Base-by-base conservation (phyloP, 2,329 filamentous ascomycete species). In the Boeremia exigua region DNA sequence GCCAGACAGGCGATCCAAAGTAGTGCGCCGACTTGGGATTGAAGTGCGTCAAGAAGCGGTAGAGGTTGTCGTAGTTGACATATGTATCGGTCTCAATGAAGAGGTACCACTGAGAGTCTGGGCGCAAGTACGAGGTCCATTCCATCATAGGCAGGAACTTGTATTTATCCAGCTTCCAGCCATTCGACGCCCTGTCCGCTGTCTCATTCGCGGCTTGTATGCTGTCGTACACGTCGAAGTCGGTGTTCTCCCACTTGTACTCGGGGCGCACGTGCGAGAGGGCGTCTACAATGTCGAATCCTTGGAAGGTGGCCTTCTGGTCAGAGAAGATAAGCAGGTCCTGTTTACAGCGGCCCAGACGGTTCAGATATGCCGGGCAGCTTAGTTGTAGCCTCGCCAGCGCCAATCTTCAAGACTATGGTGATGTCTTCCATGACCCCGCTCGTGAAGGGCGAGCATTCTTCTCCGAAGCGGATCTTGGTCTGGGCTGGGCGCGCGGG, bases 281-380 rank as follows among this genome's bases (percentile, higher is more conserved):
- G 46, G 68, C 67, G 54, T 75, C 73, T 45, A 78, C 77, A 63
- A 85, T 78, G 57, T 82, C 74, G 75, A 77, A 56, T 79, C 76
- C 52, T 79, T 81, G 34, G 77, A 75, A 53, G 81, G 76, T 73
- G 65, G 84, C 82, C 34, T 81, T 81, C 61, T 81, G 81, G 68
- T 87, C 85, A 34, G 84, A 86, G 72, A 84, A 86, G 63, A 87
- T 78, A 28, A 82, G 77, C 45, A 81, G 80, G 68, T 86, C 74
- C 44, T 80, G 80, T 49, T 84, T 78, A 73, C 84, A 86, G 63
- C 78, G 77, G 39, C 85, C 76, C 2, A 83, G 83, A 1, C 83
- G 84, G 54, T 79, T 70, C 58, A 85, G 78, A 65, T 86, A 84
- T 6, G 78, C 70, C 2, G 84, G 84, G 83, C n/a, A 87, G 78